These are phyloP conservation scores for Populus hybrid DNA, from an alignment of 441 rosid species.

Conservation along the genomic window DNA sequence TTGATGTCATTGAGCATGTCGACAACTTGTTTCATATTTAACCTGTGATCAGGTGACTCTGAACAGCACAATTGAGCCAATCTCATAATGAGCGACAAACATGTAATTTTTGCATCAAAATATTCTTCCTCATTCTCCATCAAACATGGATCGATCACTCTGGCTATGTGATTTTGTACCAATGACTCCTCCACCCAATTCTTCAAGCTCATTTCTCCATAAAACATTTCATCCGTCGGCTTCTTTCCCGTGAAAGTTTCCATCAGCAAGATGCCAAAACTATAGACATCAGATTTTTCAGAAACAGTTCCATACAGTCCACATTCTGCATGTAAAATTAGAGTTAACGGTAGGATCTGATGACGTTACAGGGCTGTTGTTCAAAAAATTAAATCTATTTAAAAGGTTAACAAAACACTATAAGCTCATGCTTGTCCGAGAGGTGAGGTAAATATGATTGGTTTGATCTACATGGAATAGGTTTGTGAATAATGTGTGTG, in stretches of 20 bases:
- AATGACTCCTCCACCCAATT: neutral
- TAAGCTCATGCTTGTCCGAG: too few relatives aligned
- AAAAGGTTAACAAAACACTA: too few relatives aligned
- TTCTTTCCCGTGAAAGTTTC: conserved; percentile 15
- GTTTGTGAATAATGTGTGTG: too few relatives aligned
- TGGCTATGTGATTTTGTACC: neutral
- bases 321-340: conserved; percentile 8
- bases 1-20: neutral
- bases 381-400: too few relatives aligned
- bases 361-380: too few relatives aligned
- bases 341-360: too few relatives aligned
- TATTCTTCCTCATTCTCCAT: conserved; percentile 2
- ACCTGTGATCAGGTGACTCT: conserved; percentile 4
- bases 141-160: conserved; percentile 13
- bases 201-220: conserved; percentile 10
- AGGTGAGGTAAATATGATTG: too few relatives aligned
- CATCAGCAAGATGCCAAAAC: conserved; percentile 18
- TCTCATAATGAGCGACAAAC: conserved; percentile 3
- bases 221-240: conserved; percentile 15
- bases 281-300: conserved; percentile 2
- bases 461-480: too few relatives aligned
- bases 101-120: neutral
- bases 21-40: conserved; percentile 4
- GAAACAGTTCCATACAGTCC: conserved; percentile 10
- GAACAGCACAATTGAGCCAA: conserved; percentile 15